These are phyloP conservation scores for Epicoccum nigrum DNA, from an alignment of 2,329 filamentous ascomycete genomes.

Conservation along the genomic window DNA sequence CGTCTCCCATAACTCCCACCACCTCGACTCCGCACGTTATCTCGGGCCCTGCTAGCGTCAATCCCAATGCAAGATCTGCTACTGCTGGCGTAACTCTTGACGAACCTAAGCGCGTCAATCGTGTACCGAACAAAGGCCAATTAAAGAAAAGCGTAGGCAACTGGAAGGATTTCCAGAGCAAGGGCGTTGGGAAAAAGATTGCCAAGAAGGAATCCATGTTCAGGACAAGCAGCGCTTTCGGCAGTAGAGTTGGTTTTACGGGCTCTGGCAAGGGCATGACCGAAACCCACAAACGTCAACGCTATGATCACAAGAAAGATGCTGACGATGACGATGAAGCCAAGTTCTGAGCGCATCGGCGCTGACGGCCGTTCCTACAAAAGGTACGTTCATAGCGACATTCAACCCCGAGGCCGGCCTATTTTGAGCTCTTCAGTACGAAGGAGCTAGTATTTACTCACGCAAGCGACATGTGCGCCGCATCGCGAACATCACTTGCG, in stretches of 20 bases:
- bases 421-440: constrained; percentile 6
- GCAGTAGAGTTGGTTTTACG: constrained; percentile 93
- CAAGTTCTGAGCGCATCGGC: constrained; percentile 12
- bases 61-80: constrained; percentile 68
- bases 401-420: no score
- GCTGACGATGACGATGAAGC: constrained; percentile 34
- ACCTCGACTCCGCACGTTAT: constrained; percentile 60
- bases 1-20: constrained; percentile 45
- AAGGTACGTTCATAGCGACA: constrained; percentile 1
- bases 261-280: constrained; percentile 96
- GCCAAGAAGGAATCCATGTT: constrained; percentile 99
- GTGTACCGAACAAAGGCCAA: constrained; percentile 88
- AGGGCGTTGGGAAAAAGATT: constrained; percentile 63
- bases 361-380: not conserved
- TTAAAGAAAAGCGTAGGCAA: constrained; percentile 89
- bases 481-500: no score
- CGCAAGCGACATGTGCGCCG: no score
- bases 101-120: constrained; percentile 71
- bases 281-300: constrained; percentile 81
- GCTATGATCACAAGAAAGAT: constrained; percentile 72
- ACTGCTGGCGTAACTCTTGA: constrained; percentile 67
- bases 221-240: constrained; percentile 83
- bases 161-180: constrained; percentile 91
- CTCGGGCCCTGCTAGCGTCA: constrained; percentile 70
- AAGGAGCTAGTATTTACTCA: no score